These are phyloP conservation scores for Coelastrella sp. DNA, from an alignment of 139 green algal species.

Conservation along the genomic window DNA sequence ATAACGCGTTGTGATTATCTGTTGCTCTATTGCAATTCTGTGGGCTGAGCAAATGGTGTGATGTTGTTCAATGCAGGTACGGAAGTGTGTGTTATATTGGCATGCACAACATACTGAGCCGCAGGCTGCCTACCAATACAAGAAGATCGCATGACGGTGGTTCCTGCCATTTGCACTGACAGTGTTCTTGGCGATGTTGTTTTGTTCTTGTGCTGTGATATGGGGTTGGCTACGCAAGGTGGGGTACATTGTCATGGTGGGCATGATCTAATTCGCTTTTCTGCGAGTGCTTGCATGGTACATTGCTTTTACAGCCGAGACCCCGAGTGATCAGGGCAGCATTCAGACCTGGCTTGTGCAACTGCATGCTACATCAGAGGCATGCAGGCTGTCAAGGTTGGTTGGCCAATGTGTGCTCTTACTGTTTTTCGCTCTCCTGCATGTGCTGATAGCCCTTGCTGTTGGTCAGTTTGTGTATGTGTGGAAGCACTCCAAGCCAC, in stretches of 20 bases:
- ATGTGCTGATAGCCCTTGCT: not conserved
- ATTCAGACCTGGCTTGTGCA: no score
- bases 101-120: not conserved
- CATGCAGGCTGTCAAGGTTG: not conserved
- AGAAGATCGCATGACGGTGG: not conserved
- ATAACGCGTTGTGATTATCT: not conserved
- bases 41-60: not conserved
- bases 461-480: not conserved
- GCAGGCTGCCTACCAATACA: not conserved
- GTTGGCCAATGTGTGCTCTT: not conserved
- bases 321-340: no score
- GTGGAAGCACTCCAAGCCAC: not conserved
- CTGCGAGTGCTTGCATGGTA: not conserved
- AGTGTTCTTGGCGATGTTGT: not conserved
- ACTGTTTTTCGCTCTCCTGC: not conserved
- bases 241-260: not conserved
- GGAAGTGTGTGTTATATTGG: not conserved
- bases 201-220: not conserved
- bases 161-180: not conserved
- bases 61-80: not conserved
- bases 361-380: no score
- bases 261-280: not conserved
- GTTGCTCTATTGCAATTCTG: not conserved
- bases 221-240: not conserved
- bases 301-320: not conserved